phyloP scores from a whole-genome alignment of 768 basidiomycete species.

The Collybia mongolica region DNA sequence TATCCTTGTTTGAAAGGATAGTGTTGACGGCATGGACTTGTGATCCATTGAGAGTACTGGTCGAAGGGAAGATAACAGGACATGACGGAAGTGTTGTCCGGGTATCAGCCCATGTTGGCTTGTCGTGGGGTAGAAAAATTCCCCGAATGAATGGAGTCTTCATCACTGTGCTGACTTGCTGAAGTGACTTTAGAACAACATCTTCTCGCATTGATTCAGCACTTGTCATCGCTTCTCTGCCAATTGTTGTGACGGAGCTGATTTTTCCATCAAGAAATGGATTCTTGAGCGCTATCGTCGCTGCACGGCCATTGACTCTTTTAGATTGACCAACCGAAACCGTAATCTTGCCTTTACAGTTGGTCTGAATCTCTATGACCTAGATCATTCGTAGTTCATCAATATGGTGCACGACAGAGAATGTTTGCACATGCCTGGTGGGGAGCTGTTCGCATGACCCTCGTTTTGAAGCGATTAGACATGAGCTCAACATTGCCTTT shows the following conservation, averaged over 20 bases:
- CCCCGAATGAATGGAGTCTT: slow-evolving; percentile 30
- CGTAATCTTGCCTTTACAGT: slow-evolving; percentile 7
- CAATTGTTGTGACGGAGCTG: slow-evolving; percentile 40
- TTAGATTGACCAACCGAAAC: slow-evolving; percentile 19
- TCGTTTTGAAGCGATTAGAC: slow-evolving; percentile 43
- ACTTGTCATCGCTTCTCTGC: slow-evolving; percentile 43
- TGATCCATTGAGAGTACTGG: slow-evolving; percentile 30
- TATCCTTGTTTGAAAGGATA: slow-evolving; percentile 30
- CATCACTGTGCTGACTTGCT: slow-evolving; percentile 22
- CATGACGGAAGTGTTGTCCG: slow-evolving; percentile 1
- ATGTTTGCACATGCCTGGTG: slow-evolving; percentile 22
- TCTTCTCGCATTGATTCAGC: slow-evolving; percentile 35
- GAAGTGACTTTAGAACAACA: slow-evolving; percentile 27
- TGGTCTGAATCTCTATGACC: slow-evolving; percentile 20
- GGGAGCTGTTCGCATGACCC: slow-evolving; percentile 26
- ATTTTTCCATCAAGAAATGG: slow-evolving; percentile 24
- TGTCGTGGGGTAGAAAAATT: slow-evolving; percentile 29
- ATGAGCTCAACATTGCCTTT: slow-evolving; percentile 29
- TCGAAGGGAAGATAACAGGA: slow-evolving; percentile 16
- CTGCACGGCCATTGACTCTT: slow-evolving; percentile 38
- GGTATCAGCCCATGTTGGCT: slow-evolving; percentile 9
- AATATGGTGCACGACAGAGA: not conserved
- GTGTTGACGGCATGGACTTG: slow-evolving; percentile 30
- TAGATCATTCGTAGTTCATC: not conserved
- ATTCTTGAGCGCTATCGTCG: slow-evolving; percentile 23